A percentile compares a stretch with the other conserved stretches of the same genome.
Conservation (phyloP, 179 eudicot genomes). For the Drosera spatulata region DNA sequence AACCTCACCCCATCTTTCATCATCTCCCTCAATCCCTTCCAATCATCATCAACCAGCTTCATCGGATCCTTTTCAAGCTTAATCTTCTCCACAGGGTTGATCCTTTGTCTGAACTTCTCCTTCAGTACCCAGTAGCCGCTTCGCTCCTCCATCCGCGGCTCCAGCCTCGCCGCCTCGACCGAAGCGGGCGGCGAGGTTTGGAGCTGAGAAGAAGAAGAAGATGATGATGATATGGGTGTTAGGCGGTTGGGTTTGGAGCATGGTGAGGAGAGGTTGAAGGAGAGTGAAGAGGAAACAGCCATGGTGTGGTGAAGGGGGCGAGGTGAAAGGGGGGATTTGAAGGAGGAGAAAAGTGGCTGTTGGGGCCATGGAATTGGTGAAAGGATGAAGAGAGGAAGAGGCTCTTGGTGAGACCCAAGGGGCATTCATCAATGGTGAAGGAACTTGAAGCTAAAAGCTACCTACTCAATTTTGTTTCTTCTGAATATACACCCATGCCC, state of each 20-base stretch:
- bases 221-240: not conserved
- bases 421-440: not conserved
- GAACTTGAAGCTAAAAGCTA: too few species aligned
- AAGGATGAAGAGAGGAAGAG: not conserved
- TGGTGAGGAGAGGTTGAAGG: too few species aligned
- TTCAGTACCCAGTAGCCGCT: constrained; percentile 71
- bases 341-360: not conserved
- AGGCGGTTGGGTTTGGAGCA: not conserved
- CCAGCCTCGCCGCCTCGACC: constrained; percentile 36
- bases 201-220: not conserved
- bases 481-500: too few species aligned
- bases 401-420: not conserved
- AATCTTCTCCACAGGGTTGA: constrained; percentile 81
- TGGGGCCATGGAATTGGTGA: not conserved
- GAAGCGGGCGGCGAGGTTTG: constrained; percentile 5
- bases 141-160: constrained; percentile 75
- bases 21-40: constrained; percentile 50
- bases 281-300: too few species aligned
- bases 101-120: constrained; percentile 77
- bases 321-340: not conserved
- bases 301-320: not conserved
- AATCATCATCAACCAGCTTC: constrained; percentile 51
- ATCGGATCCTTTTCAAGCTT: constrained; percentile 88
- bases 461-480: too few species aligned
- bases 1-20: constrained; percentile 23